A percentile compares a stretch with the other conserved stretches of the same genome.
Conservation (phyloP, 495 filamentous ascomycete species). For the Penicillium malachiteum region DNA sequence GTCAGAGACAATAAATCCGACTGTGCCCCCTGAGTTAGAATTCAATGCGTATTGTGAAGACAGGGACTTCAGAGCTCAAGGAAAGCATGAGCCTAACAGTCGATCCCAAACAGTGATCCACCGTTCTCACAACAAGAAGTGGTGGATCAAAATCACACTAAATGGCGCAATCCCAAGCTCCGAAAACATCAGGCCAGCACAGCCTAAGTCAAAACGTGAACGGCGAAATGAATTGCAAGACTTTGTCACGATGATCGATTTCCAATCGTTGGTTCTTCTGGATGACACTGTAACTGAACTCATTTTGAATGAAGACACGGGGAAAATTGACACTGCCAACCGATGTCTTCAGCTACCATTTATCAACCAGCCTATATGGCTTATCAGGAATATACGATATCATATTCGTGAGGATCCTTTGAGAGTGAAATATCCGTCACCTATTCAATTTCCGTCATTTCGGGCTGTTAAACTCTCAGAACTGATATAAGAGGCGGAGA, state of each 20-base stretch:
- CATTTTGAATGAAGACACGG: conserved; percentile 12
- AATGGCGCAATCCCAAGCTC: neutral
- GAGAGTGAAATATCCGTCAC: conserved; percentile 15
- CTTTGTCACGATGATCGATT: conserved; percentile 4
- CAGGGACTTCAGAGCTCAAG: neutral
- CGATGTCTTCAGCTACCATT: neutral
- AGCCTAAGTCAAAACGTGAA: conserved; percentile 5
- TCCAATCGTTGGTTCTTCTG: conserved; percentile 13
- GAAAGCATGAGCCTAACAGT: conserved; percentile 7
- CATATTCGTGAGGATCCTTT: conserved; percentile 20
- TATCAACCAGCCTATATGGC: neutral
- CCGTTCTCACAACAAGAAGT: neutral
- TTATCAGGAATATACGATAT: conserved; percentile 8
- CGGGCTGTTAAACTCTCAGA: conserved; percentile 7
- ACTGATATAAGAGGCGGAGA: conserved; percentile 11
- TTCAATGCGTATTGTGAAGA: conserved; percentile 4
- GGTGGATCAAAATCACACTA: conserved; percentile 2
- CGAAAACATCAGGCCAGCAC: neutral
- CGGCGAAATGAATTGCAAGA: conserved; percentile 6
- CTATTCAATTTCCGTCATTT: conserved; percentile 15
- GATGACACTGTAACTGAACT: conserved; percentile 24
- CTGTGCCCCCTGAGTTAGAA: neutral
- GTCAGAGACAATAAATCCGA: too few species aligned
- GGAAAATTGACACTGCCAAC: neutral
- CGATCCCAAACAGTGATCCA: conserved; percentile 9